A percentile compares a stretch with the other conserved stretches of the same genome.
Conservation (phyloP, 345 rosid genomes). For the Populus alba region DNA sequence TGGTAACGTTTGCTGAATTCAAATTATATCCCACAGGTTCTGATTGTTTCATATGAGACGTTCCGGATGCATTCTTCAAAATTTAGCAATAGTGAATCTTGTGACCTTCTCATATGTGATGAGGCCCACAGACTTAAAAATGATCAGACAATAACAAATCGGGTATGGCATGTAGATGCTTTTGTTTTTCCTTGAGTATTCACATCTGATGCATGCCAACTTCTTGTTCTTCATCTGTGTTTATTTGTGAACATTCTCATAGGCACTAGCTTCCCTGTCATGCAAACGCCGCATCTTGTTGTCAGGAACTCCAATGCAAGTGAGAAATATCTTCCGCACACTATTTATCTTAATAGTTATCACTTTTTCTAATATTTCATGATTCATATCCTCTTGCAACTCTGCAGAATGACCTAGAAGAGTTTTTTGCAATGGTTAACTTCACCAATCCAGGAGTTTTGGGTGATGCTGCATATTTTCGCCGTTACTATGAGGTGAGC, state of each 20-base stretch:
- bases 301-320: constrained; percentile 99
- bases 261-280: constrained; percentile 92
- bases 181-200: constrained; percentile 3
- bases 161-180: constrained; percentile 46
- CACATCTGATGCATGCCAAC: neutral
- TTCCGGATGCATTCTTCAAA: constrained; percentile 93
- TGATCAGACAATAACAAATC: constrained; percentile 90
- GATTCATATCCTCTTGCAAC: constrained; percentile 11
- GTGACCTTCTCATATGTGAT: constrained; percentile 95
- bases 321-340: constrained; percentile 20
- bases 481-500: constrained; percentile 86
- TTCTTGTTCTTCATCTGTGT: constrained; percentile 12
- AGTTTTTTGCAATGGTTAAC: constrained; percentile 98
- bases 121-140: constrained; percentile 99
- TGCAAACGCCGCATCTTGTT: constrained; percentile 87
- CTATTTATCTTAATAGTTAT: neutral
- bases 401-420: constrained; percentile 94
- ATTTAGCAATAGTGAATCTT: constrained; percentile 68
- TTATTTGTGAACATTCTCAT: constrained; percentile 20
- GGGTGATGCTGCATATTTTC: constrained; percentile 86
- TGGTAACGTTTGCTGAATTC: constrained; percentile 24
- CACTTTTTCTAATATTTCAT: neutral
- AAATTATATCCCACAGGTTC: constrained; percentile 47
- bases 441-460: constrained; percentile 91
- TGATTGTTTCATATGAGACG: constrained; percentile 95